Evolutionary conservation across 1,284 basidiomycete species (phyloP), one percentile per base, ranked within the genome.

Genomic region (Moniliophthora roreri): DNA sequence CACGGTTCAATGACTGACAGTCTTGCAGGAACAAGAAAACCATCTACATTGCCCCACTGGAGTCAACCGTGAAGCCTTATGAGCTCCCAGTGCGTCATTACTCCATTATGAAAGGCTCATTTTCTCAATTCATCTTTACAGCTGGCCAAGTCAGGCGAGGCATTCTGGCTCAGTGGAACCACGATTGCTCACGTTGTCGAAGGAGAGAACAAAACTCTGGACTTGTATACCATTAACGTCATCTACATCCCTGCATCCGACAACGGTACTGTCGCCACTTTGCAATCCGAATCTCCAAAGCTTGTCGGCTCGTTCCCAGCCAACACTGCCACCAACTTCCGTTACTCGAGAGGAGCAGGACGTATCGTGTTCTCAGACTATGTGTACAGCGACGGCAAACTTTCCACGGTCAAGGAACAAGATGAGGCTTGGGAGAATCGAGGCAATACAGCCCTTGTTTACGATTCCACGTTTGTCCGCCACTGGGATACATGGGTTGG

Each of bases 401-500:
- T 95, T 41, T 80, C 76, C 34, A 76, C 80, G 5, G 85, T 87
- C 11, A 81, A 76, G 55, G 75, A 81, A 56, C 77, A 87, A 58
- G 90, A 95, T 63, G 74, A 86, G 60, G 77, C 72, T 46, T 92
- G 84, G 74, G 84, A 85, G 54, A 77, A 83, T 53, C 77, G 91
- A 9, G 91, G 90, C 3, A 81, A 84, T 58, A 79, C 80, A 1
- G 93, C 89, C 1, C 74, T 80, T 60, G 89, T 95, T 0, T 96
- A 89, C 65, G 92, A 96, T 60, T 73, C 79, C 53, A 75, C 78
- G 2, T 89, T 80, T 59, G 82, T 84, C 38, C 78, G 93, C 21
- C 93, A 96, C 60, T 97, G 94, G 94, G 93, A 95, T 69, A 86
- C 82, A 4, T 96, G 93, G 92, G 75, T 80, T 37, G 82, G 81